Base-by-base conservation (phyloP, 2,329 filamentous ascomycete species). In the Apiospora koreana region DNA sequence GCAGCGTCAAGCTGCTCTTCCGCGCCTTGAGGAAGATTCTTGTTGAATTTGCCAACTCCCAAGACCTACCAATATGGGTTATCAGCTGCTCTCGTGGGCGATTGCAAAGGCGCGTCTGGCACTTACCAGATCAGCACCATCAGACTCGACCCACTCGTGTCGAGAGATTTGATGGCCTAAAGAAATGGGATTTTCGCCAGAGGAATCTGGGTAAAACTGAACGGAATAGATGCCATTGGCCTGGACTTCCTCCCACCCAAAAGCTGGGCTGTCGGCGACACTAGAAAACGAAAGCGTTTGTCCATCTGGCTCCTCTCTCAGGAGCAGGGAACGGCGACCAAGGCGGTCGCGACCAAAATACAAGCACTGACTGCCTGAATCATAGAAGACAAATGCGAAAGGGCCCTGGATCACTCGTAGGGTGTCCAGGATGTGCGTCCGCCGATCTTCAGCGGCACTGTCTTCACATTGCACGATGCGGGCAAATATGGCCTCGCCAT, bases 341-440 rank as follows among this genome's bases (percentile, higher is more conserved):
- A 99, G 86, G 70, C 93, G 92, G 80, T 99, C 96, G 73, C 96
- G 89, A 8, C 93, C 94, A 79, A 93, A 98, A 80, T 92, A 97
- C 18, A 98, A 74, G 54, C 86, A 87, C 12, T 83, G 84, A 68
- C 87, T 83, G 12, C 79, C 76, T 21, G 85, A 86, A 82, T 98
- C 92, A 76, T 92, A 92, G 80, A 92, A 98, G 7, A 95, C 88
- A 80, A 98, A 96, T 1, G 95, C 93, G 82, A 96, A 98, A 0
- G 96, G 95, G 0, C 96, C 96, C 71, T 91, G 88, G 35, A 95
- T 88, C 48, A 81, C 84, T 69, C 88, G 86, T 50, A 95, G 79
- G 0, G 86, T 85, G 68, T 85, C 77, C 8, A 90, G 73, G 10
- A 91, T 79, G 38, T 79, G 80, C 25, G 76, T 75, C 67, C 80